Conservation (phyloP, 805 yeast genomes). For the Limtongia smithiae region DNA sequence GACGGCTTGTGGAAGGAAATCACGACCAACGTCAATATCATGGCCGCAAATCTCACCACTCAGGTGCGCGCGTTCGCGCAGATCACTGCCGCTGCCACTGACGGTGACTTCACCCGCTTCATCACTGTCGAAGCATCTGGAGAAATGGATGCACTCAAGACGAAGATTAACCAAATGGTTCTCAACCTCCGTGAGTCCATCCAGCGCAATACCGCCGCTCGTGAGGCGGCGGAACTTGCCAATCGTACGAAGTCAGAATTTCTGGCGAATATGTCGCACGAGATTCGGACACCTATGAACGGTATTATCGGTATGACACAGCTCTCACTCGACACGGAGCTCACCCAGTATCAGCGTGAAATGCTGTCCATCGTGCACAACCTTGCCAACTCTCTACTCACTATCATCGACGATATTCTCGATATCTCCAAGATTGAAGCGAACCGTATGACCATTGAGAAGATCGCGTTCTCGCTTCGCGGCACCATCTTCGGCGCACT, state of each 20-base stretch:
- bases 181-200: constrained; percentile 81
- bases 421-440: constrained; percentile 94
- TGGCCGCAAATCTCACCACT: constrained; percentile 90
- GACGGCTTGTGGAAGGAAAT: constrained; percentile 91
- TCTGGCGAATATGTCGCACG: constrained; percentile 83
- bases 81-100: constrained; percentile 90
- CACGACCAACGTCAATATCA: constrained; percentile 84
- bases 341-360: constrained; percentile 87
- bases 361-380: constrained; percentile 88
- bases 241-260: constrained; percentile 87
- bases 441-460: constrained; percentile 87
- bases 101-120: constrained; percentile 85
- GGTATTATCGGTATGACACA: constrained; percentile 94
- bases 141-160: constrained; percentile 67
- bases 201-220: constrained; percentile 86
- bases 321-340: constrained; percentile 78
- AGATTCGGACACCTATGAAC: constrained; percentile 86
- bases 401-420: constrained; percentile 83
- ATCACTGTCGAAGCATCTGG: constrained; percentile 90
- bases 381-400: constrained; percentile 76
- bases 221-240: constrained; percentile 91
- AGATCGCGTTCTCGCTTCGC: constrained; percentile 78
- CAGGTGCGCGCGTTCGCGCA: constrained; percentile 93
- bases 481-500: constrained; percentile 88
- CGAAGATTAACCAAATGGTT: constrained; percentile 73